Percentiles rank a stretch among this genome's conserved stretches.
Evolutionary conservation across 768 basidiomycete genomes (phyloP).

Genomic region (Cystobasidium onofrii): DNA sequence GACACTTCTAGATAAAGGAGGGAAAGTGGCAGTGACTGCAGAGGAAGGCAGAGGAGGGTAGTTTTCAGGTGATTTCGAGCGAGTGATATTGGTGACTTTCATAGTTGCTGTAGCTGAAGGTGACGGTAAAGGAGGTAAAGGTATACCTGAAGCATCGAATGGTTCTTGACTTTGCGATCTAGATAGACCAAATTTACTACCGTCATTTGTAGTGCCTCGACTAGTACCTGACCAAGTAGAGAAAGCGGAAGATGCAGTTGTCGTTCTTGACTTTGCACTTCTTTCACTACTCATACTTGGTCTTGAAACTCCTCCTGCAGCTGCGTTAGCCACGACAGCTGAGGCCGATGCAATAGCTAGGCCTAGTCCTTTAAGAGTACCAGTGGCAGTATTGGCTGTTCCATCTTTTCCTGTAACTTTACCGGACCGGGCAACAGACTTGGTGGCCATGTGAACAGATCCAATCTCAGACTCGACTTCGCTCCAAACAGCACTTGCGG

Average conservation of each 20-base stretch:
- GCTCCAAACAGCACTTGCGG: slow-evolving; percentile 4
- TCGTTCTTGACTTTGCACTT: background rate
- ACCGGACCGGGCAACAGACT: slow-evolving; percentile 3
- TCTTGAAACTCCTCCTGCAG: background rate
- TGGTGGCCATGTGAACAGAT: slow-evolving; percentile 17
- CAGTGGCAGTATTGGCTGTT: background rate
- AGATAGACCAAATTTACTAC: background rate
- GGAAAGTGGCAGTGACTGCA: background rate
- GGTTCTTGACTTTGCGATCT: background rate
- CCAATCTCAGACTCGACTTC: slow-evolving; percentile 22
- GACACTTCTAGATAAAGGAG: background rate
- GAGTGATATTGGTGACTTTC: background rate
- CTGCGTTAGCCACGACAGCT: background rate
- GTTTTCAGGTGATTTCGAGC: background rate
- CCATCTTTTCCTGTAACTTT: background rate
- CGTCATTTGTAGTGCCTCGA: background rate
- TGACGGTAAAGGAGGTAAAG: background rate
- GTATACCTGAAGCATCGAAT: background rate
- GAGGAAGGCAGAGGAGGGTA: background rate
- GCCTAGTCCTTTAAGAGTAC: slow-evolving; percentile 20
- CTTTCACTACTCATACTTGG: slow-evolving; percentile 17
- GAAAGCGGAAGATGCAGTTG: slow-evolving; percentile 8
- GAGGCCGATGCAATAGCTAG: background rate
- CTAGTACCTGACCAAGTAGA: background rate
- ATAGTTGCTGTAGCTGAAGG: background rate